Conservation (phyloP, 148 eudicot genomes). For the Cornus kousa region DNA sequence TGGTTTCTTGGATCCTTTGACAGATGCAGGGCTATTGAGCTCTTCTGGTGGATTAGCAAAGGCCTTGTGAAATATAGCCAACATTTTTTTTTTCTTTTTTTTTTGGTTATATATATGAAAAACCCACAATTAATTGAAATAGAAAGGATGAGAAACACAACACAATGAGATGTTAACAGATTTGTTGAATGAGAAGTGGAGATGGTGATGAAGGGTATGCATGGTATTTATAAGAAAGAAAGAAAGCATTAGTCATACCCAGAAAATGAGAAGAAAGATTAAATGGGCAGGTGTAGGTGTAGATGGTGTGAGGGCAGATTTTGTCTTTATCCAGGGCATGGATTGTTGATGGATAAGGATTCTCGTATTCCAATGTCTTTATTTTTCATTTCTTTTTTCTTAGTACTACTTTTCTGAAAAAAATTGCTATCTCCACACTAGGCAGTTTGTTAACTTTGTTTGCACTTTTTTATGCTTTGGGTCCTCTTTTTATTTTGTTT, state of each 20-base stretch:
- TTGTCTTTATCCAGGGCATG: background rate
- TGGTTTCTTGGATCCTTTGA: conserved; percentile 36
- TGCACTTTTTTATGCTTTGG: no score
- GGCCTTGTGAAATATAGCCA: conserved; percentile 89
- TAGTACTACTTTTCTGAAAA: no score
- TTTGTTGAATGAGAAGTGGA: background rate
- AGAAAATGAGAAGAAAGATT: no score
- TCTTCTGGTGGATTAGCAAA: conserved; percentile 93
- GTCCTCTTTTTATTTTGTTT: no score
- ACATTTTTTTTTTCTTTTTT: conserved; percentile 43
- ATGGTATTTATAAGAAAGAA: background rate
- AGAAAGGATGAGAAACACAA: no score
- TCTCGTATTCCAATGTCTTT: background rate
- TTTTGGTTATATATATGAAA: background rate
- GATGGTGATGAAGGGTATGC: background rate
- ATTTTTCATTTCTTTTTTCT: background rate
- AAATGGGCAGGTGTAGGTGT: no score
- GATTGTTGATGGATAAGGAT: background rate
- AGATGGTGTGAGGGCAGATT: background rate
- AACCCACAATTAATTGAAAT: background rate
- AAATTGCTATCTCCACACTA: no score
- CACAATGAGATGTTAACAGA: background rate
- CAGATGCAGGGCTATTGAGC: conserved; percentile 80
- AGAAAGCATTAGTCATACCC: no score
- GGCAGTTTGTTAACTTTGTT: no score